Conservation (phyloP, 148 eudicot genomes). For the Cornus kousa region DNA sequence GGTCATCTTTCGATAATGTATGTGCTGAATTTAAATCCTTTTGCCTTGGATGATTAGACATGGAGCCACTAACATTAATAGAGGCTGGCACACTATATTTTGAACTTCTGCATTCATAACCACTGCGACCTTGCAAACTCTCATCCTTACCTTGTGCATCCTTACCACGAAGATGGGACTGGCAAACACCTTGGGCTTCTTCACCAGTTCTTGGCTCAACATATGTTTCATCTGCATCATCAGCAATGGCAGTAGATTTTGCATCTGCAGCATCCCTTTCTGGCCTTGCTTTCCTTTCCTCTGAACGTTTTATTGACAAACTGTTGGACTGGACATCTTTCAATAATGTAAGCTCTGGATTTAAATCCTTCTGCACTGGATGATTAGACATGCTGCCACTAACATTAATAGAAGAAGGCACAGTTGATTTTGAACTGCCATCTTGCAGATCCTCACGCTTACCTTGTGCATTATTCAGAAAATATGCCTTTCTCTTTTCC, state of each 20-base stretch:
- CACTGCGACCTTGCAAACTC: not conserved
- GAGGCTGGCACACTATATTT: not conserved
- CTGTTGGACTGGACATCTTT: no score
- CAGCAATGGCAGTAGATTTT: no score
- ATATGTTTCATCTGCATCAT: no score
- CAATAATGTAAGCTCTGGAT: no score
- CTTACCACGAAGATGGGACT: no score
- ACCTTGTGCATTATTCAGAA: not conserved
- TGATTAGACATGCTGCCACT: not conserved
- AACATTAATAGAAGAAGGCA: not conserved
- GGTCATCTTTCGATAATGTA: conserved; percentile 6
- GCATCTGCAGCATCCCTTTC: no score
- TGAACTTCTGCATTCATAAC: not conserved
- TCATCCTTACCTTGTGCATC: not conserved
- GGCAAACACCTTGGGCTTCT: no score
- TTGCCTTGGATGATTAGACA: not conserved
- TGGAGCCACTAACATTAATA: conserved; percentile 8
- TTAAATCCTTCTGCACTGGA: not conserved
- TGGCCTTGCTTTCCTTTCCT: no score
- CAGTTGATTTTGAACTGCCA: not conserved
- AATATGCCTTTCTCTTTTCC: not conserved
- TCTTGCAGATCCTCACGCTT: not conserved
- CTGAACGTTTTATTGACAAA: no score
- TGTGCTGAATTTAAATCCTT: conserved; percentile 15
- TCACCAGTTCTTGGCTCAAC: no score